Evolutionary conservation across 805 yeast genomes (phyloP), one percentile per base, ranked within the genome.

Genomic region (Metschnikowia reukaufii): DNA sequence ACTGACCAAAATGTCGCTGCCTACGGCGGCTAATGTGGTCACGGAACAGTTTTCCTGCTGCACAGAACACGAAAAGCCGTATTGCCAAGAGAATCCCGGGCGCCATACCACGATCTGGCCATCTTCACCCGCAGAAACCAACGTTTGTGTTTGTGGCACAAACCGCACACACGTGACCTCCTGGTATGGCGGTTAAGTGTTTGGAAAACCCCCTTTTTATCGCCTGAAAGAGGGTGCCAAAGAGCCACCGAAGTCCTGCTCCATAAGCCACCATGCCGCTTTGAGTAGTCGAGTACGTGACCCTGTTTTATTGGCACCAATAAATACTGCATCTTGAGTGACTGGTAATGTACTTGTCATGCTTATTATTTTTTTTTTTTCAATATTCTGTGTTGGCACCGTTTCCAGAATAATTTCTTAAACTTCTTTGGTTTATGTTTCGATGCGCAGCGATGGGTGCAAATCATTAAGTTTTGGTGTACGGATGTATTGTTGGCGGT

Each of bases 281-380:
- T 44, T 0, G 59, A 44, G 48, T 75, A 77, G 56, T 82, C 90
- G 19, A 83, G 75, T 5, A 77, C 80, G 49, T 76, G 79, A 4
- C 81, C 68, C 56, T 84, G 88, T 49, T 76, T n/a, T 78, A 61
- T 86, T 87, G 30, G 88, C 89, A 13, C 95, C 95, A 16, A 79
- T 71, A 60, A 86, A 84, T 4, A 83, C 70, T 15, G 86, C 87
- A 47, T 82, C 85, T 38, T 69, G 66, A 2, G 50, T 29, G 15
- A 49, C 44, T 12, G 40, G 31, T 4, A 21, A 15, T 13, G 17
- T 10, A 2, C 34, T 9, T 12, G 9, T 31, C 19, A 31, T 42
- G 21, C 23, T 33, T 5, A 33, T n/a, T n/a, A n/a, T n/a, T n/a
- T n/a, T n/a, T 2, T 25, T 25, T 25, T 32, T 31, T 42, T 27